A percentile compares a stretch with the other conserved stretches of the same genome.
Conservation (phyloP, 2,329 filamentous ascomycete species). For the Monosporascus sp. region DNA sequence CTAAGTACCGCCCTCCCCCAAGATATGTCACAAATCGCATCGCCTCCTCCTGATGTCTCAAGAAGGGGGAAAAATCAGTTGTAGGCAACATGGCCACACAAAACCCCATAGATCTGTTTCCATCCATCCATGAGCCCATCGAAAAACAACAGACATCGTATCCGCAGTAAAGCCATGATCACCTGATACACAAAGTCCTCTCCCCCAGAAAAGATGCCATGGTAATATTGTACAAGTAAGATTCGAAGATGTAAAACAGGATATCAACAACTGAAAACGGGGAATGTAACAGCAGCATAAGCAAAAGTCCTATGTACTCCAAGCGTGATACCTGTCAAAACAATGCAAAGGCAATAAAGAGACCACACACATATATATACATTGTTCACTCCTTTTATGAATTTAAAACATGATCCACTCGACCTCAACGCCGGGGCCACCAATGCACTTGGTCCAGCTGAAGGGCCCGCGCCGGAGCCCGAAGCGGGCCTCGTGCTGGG, state of each 20-base stretch:
- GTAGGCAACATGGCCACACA: background rate
- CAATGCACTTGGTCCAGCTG: conserved; percentile 54
- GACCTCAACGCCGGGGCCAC: conserved; percentile 51
- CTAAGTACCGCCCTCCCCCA: background rate
- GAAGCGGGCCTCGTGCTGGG: conserved; percentile 28
- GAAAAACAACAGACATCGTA: background rate
- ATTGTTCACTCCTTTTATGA: background rate
- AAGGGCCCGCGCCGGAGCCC: conserved; percentile 45
- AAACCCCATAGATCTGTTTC: background rate
- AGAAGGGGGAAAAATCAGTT: background rate
- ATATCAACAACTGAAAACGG: background rate
- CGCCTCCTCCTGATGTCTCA: background rate
- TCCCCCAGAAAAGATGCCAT: background rate
- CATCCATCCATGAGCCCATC: background rate
- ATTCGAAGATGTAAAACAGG: background rate
- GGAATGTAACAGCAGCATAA: background rate
- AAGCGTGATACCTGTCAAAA: background rate
- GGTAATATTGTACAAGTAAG: background rate
- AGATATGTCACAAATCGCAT: background rate
- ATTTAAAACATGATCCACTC: conserved; percentile 63
- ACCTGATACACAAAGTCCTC: background rate
- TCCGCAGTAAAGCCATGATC: background rate
- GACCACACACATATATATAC: background rate
- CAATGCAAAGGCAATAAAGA: background rate
- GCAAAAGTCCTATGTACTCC: background rate